A percentile compares a stretch with the other conserved stretches of the same genome.
phyloP scores from a whole-genome alignment of 1,284 basidiomycete species.

The Tremellales sp. region DNA sequence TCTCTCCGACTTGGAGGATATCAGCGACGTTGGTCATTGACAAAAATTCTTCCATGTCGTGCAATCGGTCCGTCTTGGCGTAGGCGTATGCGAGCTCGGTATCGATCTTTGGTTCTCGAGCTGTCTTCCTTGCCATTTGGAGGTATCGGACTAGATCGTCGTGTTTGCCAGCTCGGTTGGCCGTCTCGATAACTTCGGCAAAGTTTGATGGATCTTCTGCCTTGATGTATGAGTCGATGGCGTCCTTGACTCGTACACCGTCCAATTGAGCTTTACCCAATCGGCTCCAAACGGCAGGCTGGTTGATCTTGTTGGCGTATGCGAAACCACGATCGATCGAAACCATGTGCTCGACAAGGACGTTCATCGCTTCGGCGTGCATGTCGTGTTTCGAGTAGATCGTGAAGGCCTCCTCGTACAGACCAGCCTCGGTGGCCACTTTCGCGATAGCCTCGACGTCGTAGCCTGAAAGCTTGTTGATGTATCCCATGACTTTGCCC shows the following conservation, averaged over 20 bases:
- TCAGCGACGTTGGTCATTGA: conserved; percentile 99
- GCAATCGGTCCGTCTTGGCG: conserved; percentile 91
- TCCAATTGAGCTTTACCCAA: conserved; percentile 99
- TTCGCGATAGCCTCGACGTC: conserved; percentile 92
- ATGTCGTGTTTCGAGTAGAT: conserved; percentile 95
- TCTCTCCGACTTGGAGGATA: conserved; percentile 92
- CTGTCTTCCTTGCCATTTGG: conserved; percentile 98
- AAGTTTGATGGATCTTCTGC: conserved; percentile 96
- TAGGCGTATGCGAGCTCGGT: conserved; percentile 96
- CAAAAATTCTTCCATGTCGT: conserved; percentile 99
- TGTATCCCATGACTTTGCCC: conserved; percentile 97
- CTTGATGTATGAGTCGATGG: conserved; percentile 99
- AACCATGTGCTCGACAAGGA: conserved; percentile 96
- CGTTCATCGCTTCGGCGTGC: conserved; percentile 92
- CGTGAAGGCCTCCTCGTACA: conserved; percentile 94
- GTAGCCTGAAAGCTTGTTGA: conserved; percentile 95
- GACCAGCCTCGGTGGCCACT: conserved; percentile 93
- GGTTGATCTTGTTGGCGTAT: conserved; percentile 94
- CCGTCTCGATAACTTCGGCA: conserved; percentile 93
- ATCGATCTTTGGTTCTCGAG: conserved; percentile 96
- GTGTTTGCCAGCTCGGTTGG: conserved; percentile 92
- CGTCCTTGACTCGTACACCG: conserved; percentile 95
- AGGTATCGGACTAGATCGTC: conserved; percentile 96
- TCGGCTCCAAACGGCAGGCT: conserved; percentile 94
- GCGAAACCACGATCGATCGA: conserved; percentile 95